Conservation (phyloP, 805 yeast species). For the Lachancea quebecensis region DNA sequence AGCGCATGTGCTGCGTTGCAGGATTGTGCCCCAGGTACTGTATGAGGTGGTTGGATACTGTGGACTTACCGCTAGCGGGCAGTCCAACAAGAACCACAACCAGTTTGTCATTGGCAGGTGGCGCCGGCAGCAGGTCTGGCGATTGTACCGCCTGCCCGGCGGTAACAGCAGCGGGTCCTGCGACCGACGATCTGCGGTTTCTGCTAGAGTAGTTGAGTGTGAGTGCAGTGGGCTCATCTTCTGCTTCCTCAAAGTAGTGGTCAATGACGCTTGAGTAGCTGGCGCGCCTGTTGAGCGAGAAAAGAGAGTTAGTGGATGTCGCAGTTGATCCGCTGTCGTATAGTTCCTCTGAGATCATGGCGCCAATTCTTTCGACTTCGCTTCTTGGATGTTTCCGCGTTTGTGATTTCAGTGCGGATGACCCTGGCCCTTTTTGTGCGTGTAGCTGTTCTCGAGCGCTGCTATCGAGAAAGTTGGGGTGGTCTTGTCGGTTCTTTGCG, state of each 20-base stretch:
- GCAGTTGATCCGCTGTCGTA: constrained; percentile 7
- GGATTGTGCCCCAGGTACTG: constrained; percentile 40
- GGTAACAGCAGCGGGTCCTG: constrained; percentile 1
- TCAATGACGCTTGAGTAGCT: constrained; percentile 17
- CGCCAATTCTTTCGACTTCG: neutral
- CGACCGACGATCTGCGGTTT: constrained; percentile 7
- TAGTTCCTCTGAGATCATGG: constrained; percentile 1
- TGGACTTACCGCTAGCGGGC: constrained; percentile 74
- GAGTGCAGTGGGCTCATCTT: constrained; percentile 6
- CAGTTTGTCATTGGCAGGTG: constrained; percentile 34
- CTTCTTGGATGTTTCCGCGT: too few species aligned
- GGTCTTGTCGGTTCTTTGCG: too few species aligned
- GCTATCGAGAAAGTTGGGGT: too few species aligned
- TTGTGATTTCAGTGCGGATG: too few species aligned
- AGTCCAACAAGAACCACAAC: constrained; percentile 68
- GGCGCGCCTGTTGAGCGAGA: constrained; percentile 17
- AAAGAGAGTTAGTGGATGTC: constrained; percentile 24
- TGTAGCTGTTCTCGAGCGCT: too few species aligned
- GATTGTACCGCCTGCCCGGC: too few species aligned
- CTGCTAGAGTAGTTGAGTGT: constrained; percentile 11
- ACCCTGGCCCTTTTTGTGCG: too few species aligned
- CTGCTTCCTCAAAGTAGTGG: constrained; percentile 4
- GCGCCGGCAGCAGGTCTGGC: neutral
- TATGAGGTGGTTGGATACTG: constrained; percentile 59
- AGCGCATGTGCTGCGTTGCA: constrained; percentile 24